Conservation (phyloP, 768 basidiomycete genomes). For the Hydnum rufescens region DNA sequence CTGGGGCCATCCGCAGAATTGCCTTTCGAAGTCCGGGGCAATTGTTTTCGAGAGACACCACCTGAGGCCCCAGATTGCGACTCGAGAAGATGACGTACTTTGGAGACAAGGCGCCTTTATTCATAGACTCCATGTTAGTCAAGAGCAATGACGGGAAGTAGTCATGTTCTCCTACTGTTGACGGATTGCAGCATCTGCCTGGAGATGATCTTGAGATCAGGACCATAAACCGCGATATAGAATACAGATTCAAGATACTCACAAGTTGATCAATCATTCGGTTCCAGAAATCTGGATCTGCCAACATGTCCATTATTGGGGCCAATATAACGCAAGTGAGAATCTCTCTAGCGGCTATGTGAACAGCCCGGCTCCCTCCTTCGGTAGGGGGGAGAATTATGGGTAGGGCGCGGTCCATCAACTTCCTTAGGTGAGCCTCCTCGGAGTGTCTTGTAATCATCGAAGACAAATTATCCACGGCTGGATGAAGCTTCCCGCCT, state of each 20-base stretch:
- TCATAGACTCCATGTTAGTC: background rate
- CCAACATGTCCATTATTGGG: constrained; percentile 79
- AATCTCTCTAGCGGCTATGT: constrained; percentile 62
- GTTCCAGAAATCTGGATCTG: constrained; percentile 98
- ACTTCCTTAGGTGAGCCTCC: constrained; percentile 57
- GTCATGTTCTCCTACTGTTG: constrained; percentile 32
- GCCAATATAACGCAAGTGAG: constrained; percentile 62
- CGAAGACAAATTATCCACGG: constrained; percentile 73
- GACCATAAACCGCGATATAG: background rate
- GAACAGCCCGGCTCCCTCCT: constrained; percentile 44
- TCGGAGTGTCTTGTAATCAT: constrained; percentile 80
- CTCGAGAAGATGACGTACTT: constrained; percentile 69
- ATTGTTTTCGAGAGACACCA: constrained; percentile 3
- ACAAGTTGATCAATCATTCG: constrained; percentile 79
- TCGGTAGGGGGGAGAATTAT: constrained; percentile 61
- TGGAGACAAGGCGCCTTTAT: constrained; percentile 60
- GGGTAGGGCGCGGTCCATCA: constrained; percentile 54
- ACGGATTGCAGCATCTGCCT: constrained; percentile 51
- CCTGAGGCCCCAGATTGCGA: constrained; percentile 36
- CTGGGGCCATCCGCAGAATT: constrained; percentile 10
- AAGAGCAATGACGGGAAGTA: background rate
- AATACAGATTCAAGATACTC: constrained; percentile 18
- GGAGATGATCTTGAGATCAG: background rate
- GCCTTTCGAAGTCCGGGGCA: background rate
- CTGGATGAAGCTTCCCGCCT: constrained; percentile 52